Conservation (phyloP, 208 protist genomes). For the Crithidia sp. region DNA sequence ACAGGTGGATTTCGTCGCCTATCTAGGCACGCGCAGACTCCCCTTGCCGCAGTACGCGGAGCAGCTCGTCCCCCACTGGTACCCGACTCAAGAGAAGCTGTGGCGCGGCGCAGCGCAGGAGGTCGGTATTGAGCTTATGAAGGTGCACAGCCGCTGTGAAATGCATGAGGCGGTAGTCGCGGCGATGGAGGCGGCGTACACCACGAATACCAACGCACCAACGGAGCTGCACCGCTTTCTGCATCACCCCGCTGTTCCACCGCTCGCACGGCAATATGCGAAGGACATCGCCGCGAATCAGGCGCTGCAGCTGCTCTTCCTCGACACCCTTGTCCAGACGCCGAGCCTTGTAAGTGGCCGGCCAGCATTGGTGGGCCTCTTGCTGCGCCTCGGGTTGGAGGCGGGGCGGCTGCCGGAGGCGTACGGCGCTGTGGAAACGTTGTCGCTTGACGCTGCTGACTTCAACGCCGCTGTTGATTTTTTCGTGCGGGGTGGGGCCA, state of each 20-base stretch:
- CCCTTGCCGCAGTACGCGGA: slow-evolving; percentile 68
- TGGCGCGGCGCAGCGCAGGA: slow-evolving; percentile 37
- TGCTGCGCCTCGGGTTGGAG: slow-evolving; percentile 17
- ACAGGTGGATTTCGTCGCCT: slow-evolving; percentile 59
- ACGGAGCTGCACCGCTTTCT: slow-evolving; percentile 37
- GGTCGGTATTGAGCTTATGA: slow-evolving; percentile 59
- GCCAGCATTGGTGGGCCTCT: slow-evolving; percentile 21
- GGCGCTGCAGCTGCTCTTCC: slow-evolving; percentile 24
- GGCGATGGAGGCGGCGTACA: slow-evolving; percentile 36
- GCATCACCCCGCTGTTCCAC: slow-evolving; percentile 7
- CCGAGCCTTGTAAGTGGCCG: neutral
- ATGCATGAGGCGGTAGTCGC: neutral
- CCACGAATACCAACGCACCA: slow-evolving; percentile 22
- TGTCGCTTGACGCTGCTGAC: slow-evolving; percentile 29
- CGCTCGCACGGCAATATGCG: neutral
- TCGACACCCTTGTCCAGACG: slow-evolving; percentile 11
- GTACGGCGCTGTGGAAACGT: slow-evolving; percentile 18
- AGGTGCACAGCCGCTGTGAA: slow-evolving; percentile 9
- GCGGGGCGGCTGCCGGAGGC: slow-evolving; percentile 20
- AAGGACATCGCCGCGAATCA: neutral
- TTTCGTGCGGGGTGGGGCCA: slow-evolving; percentile 35
- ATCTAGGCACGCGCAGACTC: slow-evolving; percentile 41
- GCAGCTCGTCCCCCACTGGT: slow-evolving; percentile 80
- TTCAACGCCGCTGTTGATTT: slow-evolving; percentile 47
- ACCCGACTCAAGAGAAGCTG: slow-evolving; percentile 28